Evolutionary conservation across 176 grass and related monocot genomes (phyloP), one percentile per base, ranked within the genome.

Genomic region (Urochloa ruziziensis): DNA sequence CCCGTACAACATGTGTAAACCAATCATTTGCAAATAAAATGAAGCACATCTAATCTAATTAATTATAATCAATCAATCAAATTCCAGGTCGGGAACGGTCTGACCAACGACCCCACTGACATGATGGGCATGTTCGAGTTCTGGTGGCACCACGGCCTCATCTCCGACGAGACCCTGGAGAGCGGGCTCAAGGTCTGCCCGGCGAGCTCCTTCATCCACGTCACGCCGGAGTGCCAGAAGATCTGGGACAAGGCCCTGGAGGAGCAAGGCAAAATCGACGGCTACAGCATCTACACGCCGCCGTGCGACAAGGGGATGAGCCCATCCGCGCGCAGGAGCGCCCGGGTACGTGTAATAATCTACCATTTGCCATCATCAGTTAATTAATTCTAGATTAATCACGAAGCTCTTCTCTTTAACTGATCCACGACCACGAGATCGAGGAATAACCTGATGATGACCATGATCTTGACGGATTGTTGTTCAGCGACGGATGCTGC

Each of bases 131-230:
- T 42, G 14, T 60, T 83, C 53, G 69, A 75, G n/a, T 84, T 25
- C 48, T 84, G 81, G 81, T 84, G 81, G 81, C 56, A 73, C 39
- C 81, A 84, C 35, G 81, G 81, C 18, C 48, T 84, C 35, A 84
- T 84, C 48, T 73, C 81, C 6, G 69, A 84, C 21, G 34, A 35
- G 17, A 74, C 67, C 21, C 65, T 68, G 25, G 56, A 24, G 0
- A 36, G 44, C 3, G 23, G 21, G 19, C 66, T 74, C 32, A 24
- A 65, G 25, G 48, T 73, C 15, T 86, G 65, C 73, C 70, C 36
- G 3, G 48, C 74, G 57, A 74, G 27, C 13, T 80, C 74, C 29
- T 24, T 79, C 6, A 49, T 43, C 48, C 29, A 79, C 18, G 3
- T 16, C 4, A 27, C 24, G 30, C 47, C 17, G 28, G 71, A 53